phyloP scores from a whole-genome alignment of 176 grass and related monocot genomes.

The Cenchrus fungigraminus region DNA sequence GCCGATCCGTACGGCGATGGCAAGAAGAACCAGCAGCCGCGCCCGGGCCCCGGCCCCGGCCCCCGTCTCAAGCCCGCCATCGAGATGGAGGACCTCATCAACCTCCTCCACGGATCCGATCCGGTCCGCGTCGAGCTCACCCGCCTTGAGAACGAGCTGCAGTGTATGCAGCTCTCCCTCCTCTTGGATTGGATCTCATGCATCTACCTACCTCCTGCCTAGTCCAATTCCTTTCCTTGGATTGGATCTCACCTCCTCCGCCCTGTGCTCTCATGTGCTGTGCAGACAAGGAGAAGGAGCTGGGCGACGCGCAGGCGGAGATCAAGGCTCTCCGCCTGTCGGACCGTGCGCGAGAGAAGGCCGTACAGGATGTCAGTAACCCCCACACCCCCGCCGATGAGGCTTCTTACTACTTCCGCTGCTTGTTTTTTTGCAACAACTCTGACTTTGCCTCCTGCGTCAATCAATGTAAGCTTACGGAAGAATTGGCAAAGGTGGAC shows the following conservation, averaged over 20 bases:
- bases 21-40: constrained; percentile 43
- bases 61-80: constrained; percentile 67
- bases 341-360: constrained; percentile 97
- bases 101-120: constrained; percentile 97
- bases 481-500: constrained; percentile 92
- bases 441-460: constrained; percentile 48
- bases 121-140: constrained; percentile 91
- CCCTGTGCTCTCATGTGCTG: neutral
- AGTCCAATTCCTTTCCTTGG: neutral
- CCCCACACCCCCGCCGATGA: neutral
- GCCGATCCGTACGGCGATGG: constrained; percentile 53
- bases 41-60: constrained; percentile 35
- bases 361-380: constrained; percentile 86
- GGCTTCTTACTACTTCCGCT: neutral
- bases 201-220: neutral
- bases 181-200: neutral
- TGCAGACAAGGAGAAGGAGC: constrained; percentile 93
- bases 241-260: constrained; percentile 21
- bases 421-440: neutral
- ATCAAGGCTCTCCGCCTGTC: constrained; percentile 85
- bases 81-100: constrained; percentile 98
- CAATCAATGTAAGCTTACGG: constrained; percentile 82
- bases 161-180: constrained; percentile 27
- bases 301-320: constrained; percentile 84
- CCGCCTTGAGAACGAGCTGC: constrained; percentile 91